These are phyloP conservation scores for Eucalyptus marginata DNA, from an alignment of 345 rosid genomes.

Conservation along the genomic window DNA sequence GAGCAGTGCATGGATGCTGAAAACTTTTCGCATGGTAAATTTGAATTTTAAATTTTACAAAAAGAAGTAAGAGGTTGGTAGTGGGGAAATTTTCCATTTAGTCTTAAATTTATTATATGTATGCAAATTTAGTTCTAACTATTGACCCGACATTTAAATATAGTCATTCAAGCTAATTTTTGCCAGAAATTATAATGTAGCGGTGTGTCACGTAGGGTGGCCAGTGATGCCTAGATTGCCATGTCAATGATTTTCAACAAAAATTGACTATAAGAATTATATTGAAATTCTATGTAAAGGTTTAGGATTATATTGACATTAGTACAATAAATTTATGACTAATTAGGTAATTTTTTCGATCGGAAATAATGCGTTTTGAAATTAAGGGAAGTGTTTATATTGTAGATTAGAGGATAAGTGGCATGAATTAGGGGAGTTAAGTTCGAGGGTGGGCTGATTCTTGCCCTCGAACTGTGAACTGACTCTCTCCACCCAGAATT, in stretches of 20 bases:
- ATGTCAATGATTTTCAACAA: rapidly evolving
- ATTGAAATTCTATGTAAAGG: rapidly evolving
- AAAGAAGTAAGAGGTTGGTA: background rate
- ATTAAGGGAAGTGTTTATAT: background rate
- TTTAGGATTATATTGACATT: background rate
- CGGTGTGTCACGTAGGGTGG: rapidly evolving
- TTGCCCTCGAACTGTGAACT: background rate
- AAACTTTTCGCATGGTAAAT: background rate
- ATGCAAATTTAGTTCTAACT: too few species aligned
- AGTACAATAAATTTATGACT: too few species aligned
- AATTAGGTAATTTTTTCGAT: background rate
- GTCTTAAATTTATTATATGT: background rate
- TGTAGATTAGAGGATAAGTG: background rate
- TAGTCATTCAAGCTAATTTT: too few species aligned
- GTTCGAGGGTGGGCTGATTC: background rate
- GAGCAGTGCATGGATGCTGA: background rate
- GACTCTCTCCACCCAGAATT: background rate
- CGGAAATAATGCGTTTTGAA: background rate
- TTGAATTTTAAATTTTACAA: background rate
- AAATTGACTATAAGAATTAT: rapidly evolving
- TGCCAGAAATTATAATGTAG: rapidly evolving
- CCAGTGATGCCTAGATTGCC: rapidly evolving
- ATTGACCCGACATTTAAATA: rapidly evolving
- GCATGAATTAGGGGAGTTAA: background rate
- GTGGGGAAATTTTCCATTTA: background rate